Percentiles rank a stretch among this genome's conserved stretches.
These are phyloP conservation scores for Fraxinus albicans DNA, from an alignment of 305 asterid species.

Conservation along the genomic window DNA sequence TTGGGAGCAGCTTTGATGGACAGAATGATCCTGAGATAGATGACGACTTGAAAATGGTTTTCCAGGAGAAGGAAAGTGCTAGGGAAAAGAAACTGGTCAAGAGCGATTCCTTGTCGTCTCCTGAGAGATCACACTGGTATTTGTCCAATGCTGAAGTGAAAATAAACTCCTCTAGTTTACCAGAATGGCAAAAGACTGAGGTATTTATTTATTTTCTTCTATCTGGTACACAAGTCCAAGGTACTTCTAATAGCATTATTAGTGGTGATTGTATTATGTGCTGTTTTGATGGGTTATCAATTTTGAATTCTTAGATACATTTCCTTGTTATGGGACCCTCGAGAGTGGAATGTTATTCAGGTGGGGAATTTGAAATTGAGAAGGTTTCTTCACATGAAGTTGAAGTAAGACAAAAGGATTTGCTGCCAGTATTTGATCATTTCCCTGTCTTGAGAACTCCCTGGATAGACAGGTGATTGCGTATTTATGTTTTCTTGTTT, in stretches of 20 bases:
- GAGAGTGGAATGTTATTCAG: slow-evolving; percentile 37
- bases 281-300: slow-evolving; percentile 15
- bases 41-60: slow-evolving; percentile 39
- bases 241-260: slow-evolving; percentile 26
- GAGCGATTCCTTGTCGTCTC: slow-evolving; percentile 47
- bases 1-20: slow-evolving; percentile 53
- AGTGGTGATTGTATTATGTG: slow-evolving; percentile 18
- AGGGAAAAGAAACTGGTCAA: slow-evolving; percentile 44
- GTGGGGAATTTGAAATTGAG: slow-evolving; percentile 83
- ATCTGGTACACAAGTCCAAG: slow-evolving; percentile 29
- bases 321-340: slow-evolving; percentile 68
- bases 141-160: slow-evolving; percentile 97
- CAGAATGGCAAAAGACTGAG: slow-evolving; percentile 86
- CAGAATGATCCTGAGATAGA: slow-evolving; percentile 43
- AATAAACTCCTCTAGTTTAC: slow-evolving; percentile 69
- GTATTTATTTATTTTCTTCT: slow-evolving; percentile 23
- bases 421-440: slow-evolving; percentile 85
- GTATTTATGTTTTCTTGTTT: background rate
- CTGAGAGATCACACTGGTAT: slow-evolving; percentile 71
- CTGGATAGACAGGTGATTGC: slow-evolving; percentile 46
- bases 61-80: slow-evolving; percentile 39
- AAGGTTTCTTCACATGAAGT: slow-evolving; percentile 65
- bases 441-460: slow-evolving; percentile 53
- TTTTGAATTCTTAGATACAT: slow-evolving; percentile 49
- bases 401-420: slow-evolving; percentile 70